Conservation (phyloP, 2,329 filamentous ascomycete species). For the Clonostachys rhizophaga region DNA sequence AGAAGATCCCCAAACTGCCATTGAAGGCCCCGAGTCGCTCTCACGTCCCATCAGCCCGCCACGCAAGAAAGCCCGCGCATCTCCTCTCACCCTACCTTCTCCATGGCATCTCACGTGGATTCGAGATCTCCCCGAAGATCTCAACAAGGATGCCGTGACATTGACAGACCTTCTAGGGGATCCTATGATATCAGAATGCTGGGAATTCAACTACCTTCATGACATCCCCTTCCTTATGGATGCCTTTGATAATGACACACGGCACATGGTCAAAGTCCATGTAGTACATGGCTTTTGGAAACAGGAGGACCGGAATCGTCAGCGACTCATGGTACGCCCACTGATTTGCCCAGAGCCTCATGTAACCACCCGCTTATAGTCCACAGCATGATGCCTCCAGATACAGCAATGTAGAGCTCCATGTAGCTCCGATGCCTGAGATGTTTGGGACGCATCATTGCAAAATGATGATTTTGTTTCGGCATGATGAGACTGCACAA, state of each 20-base stretch:
- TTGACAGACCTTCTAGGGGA: conserved; percentile 68
- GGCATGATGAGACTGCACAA: conserved; percentile 72
- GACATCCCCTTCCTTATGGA: conserved; percentile 52
- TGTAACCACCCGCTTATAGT: background rate
- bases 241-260: conserved; percentile 47
- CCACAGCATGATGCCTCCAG: conserved; percentile 53
- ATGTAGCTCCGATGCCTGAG: conserved; percentile 75
- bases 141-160: conserved; percentile 62
- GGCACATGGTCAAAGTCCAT: conserved; percentile 43
- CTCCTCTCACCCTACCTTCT: conserved; percentile 31
- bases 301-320: conserved; percentile 55
- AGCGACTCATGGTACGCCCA: conserved; percentile 47
- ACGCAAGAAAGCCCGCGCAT: conserved; percentile 11
- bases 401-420: conserved; percentile 64
- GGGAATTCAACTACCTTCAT: conserved; percentile 67
- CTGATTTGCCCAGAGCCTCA: background rate
- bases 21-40: conserved; percentile 17
- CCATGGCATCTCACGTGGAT: conserved; percentile 71
- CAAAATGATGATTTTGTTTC: conserved; percentile 83
- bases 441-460: conserved; percentile 82
- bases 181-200: conserved; percentile 67
- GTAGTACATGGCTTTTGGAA: conserved; percentile 63
- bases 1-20: conserved; percentile 2
- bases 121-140: conserved; percentile 49
- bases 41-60: conserved; percentile 42